Evolutionary conservation across 257 asterid species (phyloP).

Genomic region (Linaria vulgaris): DNA sequence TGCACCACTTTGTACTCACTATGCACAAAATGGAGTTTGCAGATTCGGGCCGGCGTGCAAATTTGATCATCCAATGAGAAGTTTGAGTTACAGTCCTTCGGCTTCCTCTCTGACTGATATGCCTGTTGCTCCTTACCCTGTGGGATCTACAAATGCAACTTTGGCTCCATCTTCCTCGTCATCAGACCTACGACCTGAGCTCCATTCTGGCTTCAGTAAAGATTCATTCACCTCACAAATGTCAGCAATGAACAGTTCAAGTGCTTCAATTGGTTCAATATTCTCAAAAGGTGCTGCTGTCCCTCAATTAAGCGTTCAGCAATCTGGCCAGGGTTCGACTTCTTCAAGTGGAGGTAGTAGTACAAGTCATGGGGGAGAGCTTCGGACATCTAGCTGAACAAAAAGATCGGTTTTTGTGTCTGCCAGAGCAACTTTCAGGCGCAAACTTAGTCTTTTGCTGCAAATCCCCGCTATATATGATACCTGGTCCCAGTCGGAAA

Average conservation of each 20-base stretch:
- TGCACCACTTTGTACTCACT: slow-evolving; percentile 77
- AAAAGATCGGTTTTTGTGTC: slow-evolving; percentile 11
- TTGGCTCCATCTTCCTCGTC: slow-evolving; percentile 71
- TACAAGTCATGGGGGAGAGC: slow-evolving; percentile 41
- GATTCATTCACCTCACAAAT: slow-evolving; percentile 38
- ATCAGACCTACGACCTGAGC: slow-evolving; percentile 51
- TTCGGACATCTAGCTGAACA: slow-evolving; percentile 54
- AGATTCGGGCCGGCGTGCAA: slow-evolving; percentile 84
- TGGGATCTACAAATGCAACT: slow-evolving; percentile 71
- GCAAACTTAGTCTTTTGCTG: slow-evolving; percentile 18
- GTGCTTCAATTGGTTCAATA: slow-evolving; percentile 47
- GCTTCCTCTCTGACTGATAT: slow-evolving; percentile 87
- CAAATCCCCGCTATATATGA: slow-evolving; percentile 32
- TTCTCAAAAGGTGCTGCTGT: slow-evolving; percentile 45
- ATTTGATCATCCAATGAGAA: slow-evolving; percentile 87
- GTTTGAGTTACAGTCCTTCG: slow-evolving; percentile 76
- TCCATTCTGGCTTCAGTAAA: slow-evolving; percentile 36
- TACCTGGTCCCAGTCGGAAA: no score
- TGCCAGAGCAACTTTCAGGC: no score
- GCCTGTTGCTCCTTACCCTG: slow-evolving; percentile 92
- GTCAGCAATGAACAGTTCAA: slow-evolving; percentile 45
- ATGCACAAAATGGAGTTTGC: slow-evolving; percentile 83
- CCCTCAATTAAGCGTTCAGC: slow-evolving; percentile 38
- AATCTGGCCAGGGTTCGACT: slow-evolving; percentile 31
- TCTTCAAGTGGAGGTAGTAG: slow-evolving; percentile 25